Conservation (phyloP, 192 early-diverging fungal species). For the Obelidium mucronatum region DNA sequence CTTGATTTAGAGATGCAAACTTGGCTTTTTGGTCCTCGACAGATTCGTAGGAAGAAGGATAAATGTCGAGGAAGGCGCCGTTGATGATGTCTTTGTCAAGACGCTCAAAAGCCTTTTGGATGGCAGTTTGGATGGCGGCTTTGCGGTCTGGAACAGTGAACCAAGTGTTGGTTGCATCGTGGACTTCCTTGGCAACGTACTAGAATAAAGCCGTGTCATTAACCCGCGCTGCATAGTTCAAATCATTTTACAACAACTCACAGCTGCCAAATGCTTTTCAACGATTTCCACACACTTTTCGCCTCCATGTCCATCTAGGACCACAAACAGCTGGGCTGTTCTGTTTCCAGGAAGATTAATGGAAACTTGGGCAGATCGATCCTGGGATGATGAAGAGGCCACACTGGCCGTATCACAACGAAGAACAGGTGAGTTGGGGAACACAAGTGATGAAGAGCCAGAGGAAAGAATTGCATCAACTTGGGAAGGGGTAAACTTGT, state of each 20-base stretch:
- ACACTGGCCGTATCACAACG: not conserved
- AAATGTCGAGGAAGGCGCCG: slow-evolving; percentile 39
- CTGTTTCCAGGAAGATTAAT: slow-evolving; percentile 2
- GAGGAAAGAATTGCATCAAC: not conserved
- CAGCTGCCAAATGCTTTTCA: slow-evolving; percentile 35
- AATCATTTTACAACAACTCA: no score
- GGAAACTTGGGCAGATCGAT: not conserved
- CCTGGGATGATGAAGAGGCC: not conserved
- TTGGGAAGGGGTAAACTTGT: not conserved
- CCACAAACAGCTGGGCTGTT: slow-evolving; percentile 6
- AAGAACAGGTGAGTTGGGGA: not conserved
- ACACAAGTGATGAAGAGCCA: not conserved
- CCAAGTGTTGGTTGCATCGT: not conserved
- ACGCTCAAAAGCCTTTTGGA: slow-evolving; percentile 49
- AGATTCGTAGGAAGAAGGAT: not conserved
- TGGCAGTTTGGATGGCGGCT: slow-evolving; percentile 37
- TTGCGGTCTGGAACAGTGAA: slow-evolving; percentile 27
- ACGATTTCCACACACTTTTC: slow-evolving; percentile 48
- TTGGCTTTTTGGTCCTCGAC: slow-evolving; percentile 3
- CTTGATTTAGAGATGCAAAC: slow-evolving; percentile 18
- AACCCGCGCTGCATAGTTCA: no score
- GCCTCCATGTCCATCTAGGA: slow-evolving; percentile 59
- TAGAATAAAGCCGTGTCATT: no score
- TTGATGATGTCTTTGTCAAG: slow-evolving; percentile 57
- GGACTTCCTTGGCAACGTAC: not conserved